Percentiles rank a stretch among this genome's conserved stretches.
Conservation (phyloP, 345 rosid genomes). For the Syzygium aqueum region DNA sequence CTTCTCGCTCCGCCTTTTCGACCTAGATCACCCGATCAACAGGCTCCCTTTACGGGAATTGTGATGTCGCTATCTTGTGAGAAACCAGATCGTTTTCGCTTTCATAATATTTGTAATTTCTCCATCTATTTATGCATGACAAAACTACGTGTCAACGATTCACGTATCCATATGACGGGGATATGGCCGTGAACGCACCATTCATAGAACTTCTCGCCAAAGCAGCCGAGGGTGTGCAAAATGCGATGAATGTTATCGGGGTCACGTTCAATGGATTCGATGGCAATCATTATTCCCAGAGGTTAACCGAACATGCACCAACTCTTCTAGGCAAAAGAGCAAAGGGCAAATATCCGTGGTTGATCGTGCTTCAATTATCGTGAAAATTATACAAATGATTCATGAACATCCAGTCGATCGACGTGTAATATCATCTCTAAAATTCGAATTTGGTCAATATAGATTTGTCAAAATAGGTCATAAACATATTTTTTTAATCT, state of each 20-base stretch:
- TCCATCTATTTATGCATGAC: background rate
- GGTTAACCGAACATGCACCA: background rate
- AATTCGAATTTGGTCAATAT: background rate
- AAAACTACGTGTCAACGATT: background rate
- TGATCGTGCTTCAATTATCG: background rate
- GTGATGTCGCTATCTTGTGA: background rate
- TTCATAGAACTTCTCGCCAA: background rate
- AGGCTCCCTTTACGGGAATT: background rate
- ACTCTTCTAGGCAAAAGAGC: background rate
- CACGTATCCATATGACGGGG: background rate
- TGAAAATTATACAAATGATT: background rate
- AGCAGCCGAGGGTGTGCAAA: background rate
- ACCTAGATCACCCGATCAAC: background rate
- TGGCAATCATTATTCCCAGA: background rate
- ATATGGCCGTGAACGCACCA: background rate
- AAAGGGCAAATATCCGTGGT: background rate
- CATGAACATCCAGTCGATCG: too few relatives aligned
- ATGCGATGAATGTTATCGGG: background rate
- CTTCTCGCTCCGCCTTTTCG: background rate
- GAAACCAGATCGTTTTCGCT: background rate
- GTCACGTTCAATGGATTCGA: background rate
- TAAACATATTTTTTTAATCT: too few relatives aligned
- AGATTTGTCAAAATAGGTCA: too few relatives aligned
- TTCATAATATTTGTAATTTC: background rate
- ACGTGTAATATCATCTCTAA: rapidly evolving